Evolutionary conservation across 176 grass and related monocot genomes (phyloP).

Genomic region (Alloteropsis semialata): DNA sequence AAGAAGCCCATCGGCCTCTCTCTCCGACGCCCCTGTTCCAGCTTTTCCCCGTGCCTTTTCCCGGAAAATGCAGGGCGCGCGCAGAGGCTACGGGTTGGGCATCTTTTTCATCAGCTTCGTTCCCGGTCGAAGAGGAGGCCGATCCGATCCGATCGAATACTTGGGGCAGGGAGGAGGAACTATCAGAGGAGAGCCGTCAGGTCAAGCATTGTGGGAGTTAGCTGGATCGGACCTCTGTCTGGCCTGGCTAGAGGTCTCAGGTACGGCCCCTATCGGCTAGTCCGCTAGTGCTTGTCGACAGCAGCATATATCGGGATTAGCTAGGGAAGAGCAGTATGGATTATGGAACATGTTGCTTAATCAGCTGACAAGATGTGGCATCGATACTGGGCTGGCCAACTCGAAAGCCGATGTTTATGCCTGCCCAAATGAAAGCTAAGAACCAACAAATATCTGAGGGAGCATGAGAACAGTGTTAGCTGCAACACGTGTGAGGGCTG

Average conservation of each 20-base stretch:
- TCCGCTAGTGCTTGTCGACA: not conserved
- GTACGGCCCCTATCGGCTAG: not conserved
- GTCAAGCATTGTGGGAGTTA: slow-evolving; percentile 8
- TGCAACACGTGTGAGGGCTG: too few relatives aligned
- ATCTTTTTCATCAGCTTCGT: not conserved
- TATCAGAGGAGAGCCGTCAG: slow-evolving; percentile 11
- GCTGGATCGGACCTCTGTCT: too few relatives aligned
- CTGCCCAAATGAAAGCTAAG: not conserved
- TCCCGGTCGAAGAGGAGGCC: not conserved
- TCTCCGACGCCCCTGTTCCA: not conserved
- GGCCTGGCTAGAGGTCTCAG: not conserved
- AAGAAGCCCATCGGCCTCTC: not conserved
- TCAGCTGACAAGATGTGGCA: slow-evolving; percentile 14
- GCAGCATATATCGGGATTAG: not conserved
- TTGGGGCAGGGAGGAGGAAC: not conserved
- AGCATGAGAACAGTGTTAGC: not conserved
- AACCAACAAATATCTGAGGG: not conserved
- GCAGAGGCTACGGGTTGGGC: not conserved
- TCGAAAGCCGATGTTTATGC: not conserved
- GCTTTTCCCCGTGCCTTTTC: not conserved
- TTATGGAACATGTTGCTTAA: not conserved
- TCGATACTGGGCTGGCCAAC: not conserved
- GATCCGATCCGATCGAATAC: not conserved
- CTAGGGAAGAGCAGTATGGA: not conserved
- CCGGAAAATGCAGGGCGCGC: slow-evolving; percentile 7